A percentile compares a stretch with the other conserved stretches of the same genome.
Conservation (phyloP, 2,329 filamentous ascomycete species). For the Stemphylium vesicarium region DNA sequence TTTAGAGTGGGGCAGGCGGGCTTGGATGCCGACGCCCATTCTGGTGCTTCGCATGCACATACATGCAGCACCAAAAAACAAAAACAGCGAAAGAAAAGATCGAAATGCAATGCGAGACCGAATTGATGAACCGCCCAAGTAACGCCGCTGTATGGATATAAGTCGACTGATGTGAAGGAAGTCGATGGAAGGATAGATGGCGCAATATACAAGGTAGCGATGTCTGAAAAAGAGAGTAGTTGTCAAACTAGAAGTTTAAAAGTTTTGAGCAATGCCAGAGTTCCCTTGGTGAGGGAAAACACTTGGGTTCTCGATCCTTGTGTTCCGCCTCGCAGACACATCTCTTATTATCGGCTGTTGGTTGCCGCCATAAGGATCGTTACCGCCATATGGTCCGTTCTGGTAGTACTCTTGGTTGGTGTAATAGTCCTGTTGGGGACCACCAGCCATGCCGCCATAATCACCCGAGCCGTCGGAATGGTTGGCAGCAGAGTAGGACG, state of each 20-base stretch:
- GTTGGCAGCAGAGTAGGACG: constrained; percentile 84
- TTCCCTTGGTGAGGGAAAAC: constrained; percentile 89
- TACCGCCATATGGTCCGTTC: constrained; percentile 61
- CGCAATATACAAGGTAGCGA: constrained; percentile 27
- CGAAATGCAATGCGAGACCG: constrained; percentile 12
- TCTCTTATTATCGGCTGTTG: constrained; percentile 86
- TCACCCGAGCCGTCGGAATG: constrained; percentile 71
- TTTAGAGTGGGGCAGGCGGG: constrained; percentile 17
- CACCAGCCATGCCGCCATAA: constrained; percentile 54
- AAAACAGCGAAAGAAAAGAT: constrained; percentile 4
- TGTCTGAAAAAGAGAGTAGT: constrained; percentile 2
- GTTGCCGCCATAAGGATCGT: constrained; percentile 59
- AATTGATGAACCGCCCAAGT: neutral
- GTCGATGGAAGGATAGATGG: constrained; percentile 10
- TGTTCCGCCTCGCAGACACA: constrained; percentile 89
- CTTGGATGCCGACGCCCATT: constrained; percentile 6
- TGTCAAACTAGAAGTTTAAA: constrained; percentile 59
- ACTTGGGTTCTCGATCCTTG: constrained; percentile 88
- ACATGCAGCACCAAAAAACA: constrained; percentile 10
- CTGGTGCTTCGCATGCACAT: constrained; percentile 9
- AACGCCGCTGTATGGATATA: constrained; percentile 23
- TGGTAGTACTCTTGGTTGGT: constrained; percentile 63
- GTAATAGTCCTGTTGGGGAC: constrained; percentile 59
- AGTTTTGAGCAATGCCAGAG: constrained; percentile 96
- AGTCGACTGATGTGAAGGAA: constrained; percentile 8